Base-by-base conservation (phyloP, 345 rosid genomes). In the Noccaea bulbosa region DNA sequence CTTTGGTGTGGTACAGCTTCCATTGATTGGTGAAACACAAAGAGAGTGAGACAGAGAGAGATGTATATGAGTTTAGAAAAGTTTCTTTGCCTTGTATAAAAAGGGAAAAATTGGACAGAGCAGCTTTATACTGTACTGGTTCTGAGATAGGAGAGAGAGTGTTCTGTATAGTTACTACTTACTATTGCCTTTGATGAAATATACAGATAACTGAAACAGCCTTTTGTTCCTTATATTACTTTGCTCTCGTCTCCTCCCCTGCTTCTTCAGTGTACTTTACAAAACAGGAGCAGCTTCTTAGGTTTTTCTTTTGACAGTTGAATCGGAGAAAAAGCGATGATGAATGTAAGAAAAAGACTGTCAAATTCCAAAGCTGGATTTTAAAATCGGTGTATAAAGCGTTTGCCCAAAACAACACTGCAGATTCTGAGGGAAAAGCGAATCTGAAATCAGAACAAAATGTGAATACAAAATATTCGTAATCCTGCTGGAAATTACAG, bases 401-500 rank as follows among this genome's bases (percentile, higher is more conserved):
- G 34, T 7, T 48, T 64, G 17, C 8, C 7, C 60, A 50, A 32
- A 58, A 47, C 32, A 48, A 35, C 47, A n/a, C 30, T 57, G 27
- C 37, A 35, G 15, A 6, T 56, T 56, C 47, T 34, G 5, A 10
- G 17, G 32, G 20, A 20, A 20, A 69, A 62, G 5, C 5, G 32
- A 17, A 10, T 52, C 45, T 22, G 3, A 62, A 14, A 65, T 24
- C 65, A 15, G 22, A 45, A 56, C 45, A 65, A 46, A 65, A 38
- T 16, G 7, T 32, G 50, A 60, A n/a, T 15, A 43, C 44, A 53
- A 17, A 53, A 61, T 62, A 52, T 74, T 67, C 2, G 27, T 24
- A 67, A 52, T 44, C 73, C 78, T 62, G 69, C 51, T 60, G 34
- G 32, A 27, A 30, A 38, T 53, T 61, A 62, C 69, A 75, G 58